Evolutionary conservation across 768 basidiomycete species (phyloP).

Genomic region (Dendrothele bispora): DNA sequence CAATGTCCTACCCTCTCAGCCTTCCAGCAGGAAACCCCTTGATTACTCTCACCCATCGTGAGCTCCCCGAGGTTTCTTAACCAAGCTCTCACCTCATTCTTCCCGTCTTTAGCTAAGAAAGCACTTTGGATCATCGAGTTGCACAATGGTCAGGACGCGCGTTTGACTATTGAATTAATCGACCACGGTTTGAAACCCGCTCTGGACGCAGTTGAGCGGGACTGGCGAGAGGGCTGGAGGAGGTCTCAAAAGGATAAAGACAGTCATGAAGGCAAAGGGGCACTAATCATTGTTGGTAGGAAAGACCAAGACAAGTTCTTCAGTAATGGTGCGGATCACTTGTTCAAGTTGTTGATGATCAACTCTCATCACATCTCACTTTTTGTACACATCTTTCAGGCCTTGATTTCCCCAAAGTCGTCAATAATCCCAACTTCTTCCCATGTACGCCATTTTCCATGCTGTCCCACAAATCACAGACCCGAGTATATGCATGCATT

Average conservation of each 20-base stretch:
- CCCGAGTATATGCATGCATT: background rate
- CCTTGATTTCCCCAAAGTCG: slow-evolving; percentile 57
- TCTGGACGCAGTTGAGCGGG: slow-evolving; percentile 67
- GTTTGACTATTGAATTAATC: slow-evolving; percentile 60
- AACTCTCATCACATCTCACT: too few relatives aligned
- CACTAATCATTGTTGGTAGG: slow-evolving; percentile 76
- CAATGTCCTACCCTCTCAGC: slow-evolving; percentile 47
- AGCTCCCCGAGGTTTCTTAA: background rate
- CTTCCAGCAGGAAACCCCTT: slow-evolving; percentile 53
- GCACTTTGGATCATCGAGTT: slow-evolving; percentile 77
- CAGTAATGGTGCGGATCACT: slow-evolving; percentile 60
- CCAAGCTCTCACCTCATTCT: background rate
- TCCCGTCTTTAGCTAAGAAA: slow-evolving; percentile 45
- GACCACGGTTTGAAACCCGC: slow-evolving; percentile 65
- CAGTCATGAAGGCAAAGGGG: slow-evolving; percentile 51
- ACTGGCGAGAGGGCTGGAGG: slow-evolving; percentile 63
- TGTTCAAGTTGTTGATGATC: slow-evolving; percentile 4
- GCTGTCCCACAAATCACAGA: slow-evolving; percentile 2
- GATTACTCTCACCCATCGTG: slow-evolving; percentile 70
- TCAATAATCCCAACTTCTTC: slow-evolving; percentile 62
- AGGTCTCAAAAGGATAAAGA: slow-evolving; percentile 41
- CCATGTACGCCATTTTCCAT: slow-evolving; percentile 42
- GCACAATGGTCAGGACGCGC: slow-evolving; percentile 75
- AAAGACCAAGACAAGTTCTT: slow-evolving; percentile 85
- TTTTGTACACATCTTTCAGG: slow-evolving; percentile 43